Evolutionary conservation across 2,329 filamentous ascomycete species (phyloP).

Genomic region (Trichoderma harzianum): DNA sequence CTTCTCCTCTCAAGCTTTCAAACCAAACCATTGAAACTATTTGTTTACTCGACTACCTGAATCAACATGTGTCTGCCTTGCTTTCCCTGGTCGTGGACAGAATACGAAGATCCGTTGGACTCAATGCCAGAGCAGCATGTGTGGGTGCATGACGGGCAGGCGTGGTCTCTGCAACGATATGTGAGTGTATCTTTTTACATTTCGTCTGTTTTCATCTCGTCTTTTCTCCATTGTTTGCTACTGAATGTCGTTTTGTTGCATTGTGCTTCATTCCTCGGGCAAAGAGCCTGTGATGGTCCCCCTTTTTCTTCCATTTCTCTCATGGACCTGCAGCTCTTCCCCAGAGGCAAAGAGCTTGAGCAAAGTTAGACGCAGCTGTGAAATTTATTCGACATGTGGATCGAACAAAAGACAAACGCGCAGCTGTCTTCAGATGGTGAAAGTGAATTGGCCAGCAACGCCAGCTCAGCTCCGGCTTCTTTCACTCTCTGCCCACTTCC

Average conservation of each 20-base stretch:
- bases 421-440: constrained; percentile 10
- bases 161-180: constrained; percentile 37
- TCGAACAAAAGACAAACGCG: not conserved
- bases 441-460: not conserved
- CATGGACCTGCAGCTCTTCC: not conserved
- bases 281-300: not conserved
- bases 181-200: constrained; percentile 32
- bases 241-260: not conserved
- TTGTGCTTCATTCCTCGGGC: not conserved
- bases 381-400: not conserved
- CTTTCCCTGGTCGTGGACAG: constrained; percentile 49
- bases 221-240: not conserved
- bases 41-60: not conserved
- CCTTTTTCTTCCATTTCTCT: not conserved
- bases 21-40: not conserved
- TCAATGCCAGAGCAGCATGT: constrained; percentile 39
- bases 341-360: not conserved
- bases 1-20: not conserved
- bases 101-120: constrained; percentile 42
- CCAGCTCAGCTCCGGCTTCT: not conserved
- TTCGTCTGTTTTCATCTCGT: not conserved
- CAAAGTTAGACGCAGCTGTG: not conserved
- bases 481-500: not conserved
- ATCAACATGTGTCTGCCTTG: constrained; percentile 51
- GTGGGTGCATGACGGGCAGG: constrained; percentile 39